phyloP scores from a whole-genome alignment of 2,329 filamentous ascomycete species.

The Tympanopsis confertula region DNA sequence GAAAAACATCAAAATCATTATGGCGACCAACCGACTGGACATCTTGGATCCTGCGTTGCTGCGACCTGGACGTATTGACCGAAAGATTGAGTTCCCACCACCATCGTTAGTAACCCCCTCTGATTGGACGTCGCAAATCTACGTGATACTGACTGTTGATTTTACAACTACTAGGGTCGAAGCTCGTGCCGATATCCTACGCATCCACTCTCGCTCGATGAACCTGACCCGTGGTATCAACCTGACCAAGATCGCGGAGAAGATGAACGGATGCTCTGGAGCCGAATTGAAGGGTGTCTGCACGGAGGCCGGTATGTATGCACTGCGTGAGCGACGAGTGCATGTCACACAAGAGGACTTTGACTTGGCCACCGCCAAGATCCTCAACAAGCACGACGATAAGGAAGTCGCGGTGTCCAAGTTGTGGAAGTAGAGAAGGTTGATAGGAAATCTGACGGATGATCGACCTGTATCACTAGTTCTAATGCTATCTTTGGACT shows the following conservation, averaged over 20 bases:
- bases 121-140: not conserved
- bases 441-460: not conserved
- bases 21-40: constrained; percentile 96
- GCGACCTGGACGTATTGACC: constrained; percentile 91
- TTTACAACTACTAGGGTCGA: constrained; percentile 53
- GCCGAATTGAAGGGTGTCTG: constrained; percentile 98
- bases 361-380: constrained; percentile 95
- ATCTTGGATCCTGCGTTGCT: constrained; percentile 92
- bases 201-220: constrained; percentile 97
- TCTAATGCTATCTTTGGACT: not conserved
- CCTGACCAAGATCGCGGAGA: constrained; percentile 95
- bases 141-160: not conserved
- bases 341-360: constrained; percentile 99
- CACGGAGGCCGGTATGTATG: constrained; percentile 97
- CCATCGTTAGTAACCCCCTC: constrained; percentile 27
- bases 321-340: constrained; percentile 83
- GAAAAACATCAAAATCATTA: constrained; percentile 99
- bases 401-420: constrained; percentile 81
- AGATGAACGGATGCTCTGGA: constrained; percentile 98
- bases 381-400: constrained; percentile 98
- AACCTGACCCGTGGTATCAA: constrained; percentile 96
- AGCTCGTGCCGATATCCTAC: constrained; percentile 90
- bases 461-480: not conserved
- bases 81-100: constrained; percentile 97
- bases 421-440: constrained; percentile 58